A percentile compares a stretch with the other conserved stretches of the same genome.
These are phyloP conservation scores for Backusella macrospora DNA, from an alignment of 192 early-diverging fungal species.

Conservation along the genomic window DNA sequence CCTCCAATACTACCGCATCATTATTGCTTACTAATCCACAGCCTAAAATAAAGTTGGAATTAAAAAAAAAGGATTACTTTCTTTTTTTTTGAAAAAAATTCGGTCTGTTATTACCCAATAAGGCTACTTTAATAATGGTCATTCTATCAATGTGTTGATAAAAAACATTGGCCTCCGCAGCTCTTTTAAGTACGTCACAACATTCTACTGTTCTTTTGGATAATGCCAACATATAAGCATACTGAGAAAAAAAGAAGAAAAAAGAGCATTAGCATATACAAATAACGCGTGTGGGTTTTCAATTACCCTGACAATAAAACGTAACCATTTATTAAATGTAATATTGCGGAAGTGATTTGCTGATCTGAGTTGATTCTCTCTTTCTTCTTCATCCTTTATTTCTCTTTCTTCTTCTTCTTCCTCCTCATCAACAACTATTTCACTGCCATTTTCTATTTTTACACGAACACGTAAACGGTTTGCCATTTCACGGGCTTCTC, in stretches of 20 bases:
- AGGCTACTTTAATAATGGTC: conserved; percentile 47
- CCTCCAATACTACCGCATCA: conserved; percentile 34
- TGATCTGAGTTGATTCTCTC: conserved; percentile 34
- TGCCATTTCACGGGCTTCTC: conserved; percentile 30
- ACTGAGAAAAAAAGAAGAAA: conserved; percentile 42
- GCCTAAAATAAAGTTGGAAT: conserved; percentile 26
- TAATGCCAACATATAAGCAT: conserved; percentile 51
- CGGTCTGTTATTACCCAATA: conserved; percentile 54
- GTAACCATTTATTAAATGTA: conserved; percentile 62
- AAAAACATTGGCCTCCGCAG: conserved; percentile 63
- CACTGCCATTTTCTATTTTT: conserved; percentile 12
- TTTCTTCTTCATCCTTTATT: conserved; percentile 34
- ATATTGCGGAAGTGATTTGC: conserved; percentile 43
- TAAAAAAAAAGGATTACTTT: background rate
- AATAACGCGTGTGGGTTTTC: background rate
- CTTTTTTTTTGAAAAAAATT: background rate
- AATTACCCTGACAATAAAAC: conserved; percentile 62
- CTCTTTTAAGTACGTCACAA: conserved; percentile 54
- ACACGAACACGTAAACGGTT: conserved; percentile 21
- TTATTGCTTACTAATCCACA: conserved; percentile 39
- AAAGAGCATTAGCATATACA: background rate
- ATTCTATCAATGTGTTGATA: conserved; percentile 50
- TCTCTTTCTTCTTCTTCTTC: conserved; percentile 25
- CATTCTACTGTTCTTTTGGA: conserved; percentile 59
- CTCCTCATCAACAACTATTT: conserved; percentile 24